A percentile compares a stretch with the other conserved stretches of the same genome.
These are phyloP conservation scores for Jatropha podagrica DNA, from an alignment of 441 rosid genomes.

Conservation along the genomic window DNA sequence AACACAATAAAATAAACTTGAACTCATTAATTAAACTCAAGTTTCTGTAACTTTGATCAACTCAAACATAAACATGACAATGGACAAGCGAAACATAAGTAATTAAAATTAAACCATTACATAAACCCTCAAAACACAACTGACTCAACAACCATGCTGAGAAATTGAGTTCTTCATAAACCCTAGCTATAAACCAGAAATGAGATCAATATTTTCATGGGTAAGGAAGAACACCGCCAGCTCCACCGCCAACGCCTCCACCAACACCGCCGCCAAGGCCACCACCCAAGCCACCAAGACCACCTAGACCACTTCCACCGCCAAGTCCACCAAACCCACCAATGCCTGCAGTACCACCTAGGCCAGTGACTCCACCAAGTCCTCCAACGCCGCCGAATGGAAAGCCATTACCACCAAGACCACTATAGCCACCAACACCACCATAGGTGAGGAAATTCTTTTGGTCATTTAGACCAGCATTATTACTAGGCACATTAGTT, in stretches of 20 bases:
- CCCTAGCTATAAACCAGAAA: background rate
- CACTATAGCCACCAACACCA: conserved; percentile 56
- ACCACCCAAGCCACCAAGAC: conserved; percentile 18
- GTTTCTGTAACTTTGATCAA: background rate
- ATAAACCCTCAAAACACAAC: background rate
- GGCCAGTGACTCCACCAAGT: conserved; percentile 29
- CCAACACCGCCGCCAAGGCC: conserved; percentile 4
- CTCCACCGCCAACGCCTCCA: conserved; percentile 15
- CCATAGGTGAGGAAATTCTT: conserved; percentile 58
- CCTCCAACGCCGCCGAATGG: conserved; percentile 22
- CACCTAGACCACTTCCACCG: conserved; percentile 20
- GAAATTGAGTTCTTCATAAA: background rate
- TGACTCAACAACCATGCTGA: background rate
- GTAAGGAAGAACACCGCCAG: conserved; percentile 24
- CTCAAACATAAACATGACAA: background rate
- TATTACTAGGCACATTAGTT: conserved; percentile 10
- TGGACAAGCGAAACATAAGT: background rate
- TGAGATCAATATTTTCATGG: conserved; percentile 15
- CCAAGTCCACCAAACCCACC: conserved; percentile 20
- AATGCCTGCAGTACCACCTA: conserved; percentile 21
- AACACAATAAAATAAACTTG: background rate
- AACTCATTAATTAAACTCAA: background rate
- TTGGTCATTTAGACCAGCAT: conserved; percentile 53
- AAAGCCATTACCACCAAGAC: conserved; percentile 16
- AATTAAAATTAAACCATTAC: background rate